Base-by-base conservation (phyloP, 2,329 filamentous ascomycete species). In the Hymenoscyphus occultus region DNA sequence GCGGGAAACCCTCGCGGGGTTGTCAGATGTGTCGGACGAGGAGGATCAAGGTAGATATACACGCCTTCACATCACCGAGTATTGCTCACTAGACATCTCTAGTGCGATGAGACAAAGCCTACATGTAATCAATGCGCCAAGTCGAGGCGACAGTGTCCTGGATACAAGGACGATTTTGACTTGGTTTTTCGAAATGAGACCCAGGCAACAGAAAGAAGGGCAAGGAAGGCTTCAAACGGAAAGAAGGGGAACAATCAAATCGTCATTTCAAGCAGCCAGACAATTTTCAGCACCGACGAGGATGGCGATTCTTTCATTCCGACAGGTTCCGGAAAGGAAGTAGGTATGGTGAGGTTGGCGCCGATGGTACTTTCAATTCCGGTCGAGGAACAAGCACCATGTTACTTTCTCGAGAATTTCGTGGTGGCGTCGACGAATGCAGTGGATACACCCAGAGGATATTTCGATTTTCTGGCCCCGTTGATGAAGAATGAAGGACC, bases 21-120 rank as follows among this genome's bases (percentile, higher is more conserved):
- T 92, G 89, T 72, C 88, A 90, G 78, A 91, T 89, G 84, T 92
- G 89, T 75, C 84, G 89, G 74, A 89, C 84, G 42, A 83, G 89
- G 69, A 83, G 89, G 71, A 91, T 92, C 74, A 91, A 91, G 83
- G 89, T 90, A 81, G 68, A 81, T 35, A 31, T 57, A 16, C 32
- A 22, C 28, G 54, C 54, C 14, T 57, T 13, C 19, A 19, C 40
- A 42, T 48, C 31, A 28, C n/a, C 45, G 45, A 51, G 22, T 12
- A 40, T 32, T 32, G 56, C 56, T 39, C 56, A 57, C 14, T 32
- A 12, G 7, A 45, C 22, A 40, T 61, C 45, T 13, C 56, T 70
- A 90, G 87, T 90, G 87, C 75, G 87, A 90, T 74, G 87, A 90
- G 75, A 85, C 82, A 48, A 88, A 86, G 68, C 87, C 87, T 10